phyloP scores from a whole-genome alignment of 208 protist genomes.

The Tritrichomonas foetus region DNA sequence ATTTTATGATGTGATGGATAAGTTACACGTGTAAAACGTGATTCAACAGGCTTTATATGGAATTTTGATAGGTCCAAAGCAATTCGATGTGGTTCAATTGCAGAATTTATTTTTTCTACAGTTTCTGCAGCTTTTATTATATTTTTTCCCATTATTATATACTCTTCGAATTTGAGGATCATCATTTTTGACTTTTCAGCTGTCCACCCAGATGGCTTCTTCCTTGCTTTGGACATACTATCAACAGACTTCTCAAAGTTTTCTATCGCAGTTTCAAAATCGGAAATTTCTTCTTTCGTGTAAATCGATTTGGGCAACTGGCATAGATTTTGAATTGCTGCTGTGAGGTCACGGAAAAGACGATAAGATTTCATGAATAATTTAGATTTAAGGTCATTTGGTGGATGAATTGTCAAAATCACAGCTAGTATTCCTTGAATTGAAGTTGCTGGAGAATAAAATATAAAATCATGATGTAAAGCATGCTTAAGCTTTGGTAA shows the following conservation, averaged over 20 bases:
- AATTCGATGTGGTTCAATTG: background rate
- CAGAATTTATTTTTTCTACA: background rate
- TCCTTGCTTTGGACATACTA: background rate
- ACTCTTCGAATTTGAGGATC: background rate
- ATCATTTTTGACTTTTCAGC: background rate
- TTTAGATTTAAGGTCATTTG: background rate
- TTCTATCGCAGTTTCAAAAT: background rate
- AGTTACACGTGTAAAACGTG: too few species aligned
- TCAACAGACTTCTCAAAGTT: background rate
- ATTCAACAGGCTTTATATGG: too few species aligned
- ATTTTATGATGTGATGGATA: too few species aligned
- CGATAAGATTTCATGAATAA: background rate
- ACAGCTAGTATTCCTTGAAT: background rate
- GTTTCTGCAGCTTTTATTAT: background rate
- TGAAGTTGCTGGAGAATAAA: background rate
- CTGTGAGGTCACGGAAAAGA: background rate
- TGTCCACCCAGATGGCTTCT: background rate
- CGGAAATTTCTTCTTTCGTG: background rate
- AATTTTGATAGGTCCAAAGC: too few species aligned
- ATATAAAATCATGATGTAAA: background rate
- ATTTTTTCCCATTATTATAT: background rate
- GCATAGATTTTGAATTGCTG: background rate
- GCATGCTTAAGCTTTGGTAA: background rate
- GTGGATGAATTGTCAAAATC: conserved; percentile 6
- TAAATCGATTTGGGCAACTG: background rate